Evolutionary conservation across 2,329 filamentous ascomycete genomes (phyloP).

Genomic region (Aspergillus ibericus): DNA sequence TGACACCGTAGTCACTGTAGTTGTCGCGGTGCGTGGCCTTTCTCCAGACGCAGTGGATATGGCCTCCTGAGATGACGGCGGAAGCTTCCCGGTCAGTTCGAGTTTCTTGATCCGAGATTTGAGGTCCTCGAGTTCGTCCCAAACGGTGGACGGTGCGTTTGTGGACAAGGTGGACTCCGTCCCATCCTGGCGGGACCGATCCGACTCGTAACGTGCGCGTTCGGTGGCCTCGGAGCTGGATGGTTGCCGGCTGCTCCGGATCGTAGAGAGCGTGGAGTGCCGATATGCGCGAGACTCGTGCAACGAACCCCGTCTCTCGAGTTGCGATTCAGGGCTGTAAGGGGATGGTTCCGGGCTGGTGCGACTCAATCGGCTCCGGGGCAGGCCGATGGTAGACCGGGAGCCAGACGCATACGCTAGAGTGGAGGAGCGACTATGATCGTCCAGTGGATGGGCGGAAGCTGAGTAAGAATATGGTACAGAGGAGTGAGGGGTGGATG

Average conservation of each 20-base stretch:
- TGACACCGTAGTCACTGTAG: constrained; percentile 85
- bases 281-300: constrained; percentile 35
- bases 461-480: constrained; percentile 31
- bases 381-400: constrained; percentile 38
- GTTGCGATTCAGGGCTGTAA: constrained; percentile 27
- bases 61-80: constrained; percentile 76
- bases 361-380: constrained; percentile 39
- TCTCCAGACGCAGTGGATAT: constrained; percentile 74
- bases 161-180: constrained; percentile 88
- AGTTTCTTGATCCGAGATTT: constrained; percentile 90
- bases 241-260: constrained; percentile 37
- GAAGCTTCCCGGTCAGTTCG: constrained; percentile 84
- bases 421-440: constrained; percentile 36
- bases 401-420: constrained; percentile 33
- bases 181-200: constrained; percentile 54
- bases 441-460: constrained; percentile 42
- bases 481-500: constrained; percentile 30
- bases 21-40: constrained; percentile 85
- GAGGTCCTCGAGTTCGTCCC: constrained; percentile 95
- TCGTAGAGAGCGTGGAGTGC: constrained; percentile 35
- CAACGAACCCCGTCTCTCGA: constrained; percentile 34
- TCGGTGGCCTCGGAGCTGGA: constrained; percentile 39
- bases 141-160: constrained; percentile 86
- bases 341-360: constrained; percentile 38
- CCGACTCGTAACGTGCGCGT: constrained; percentile 33